These are phyloP conservation scores for Fusarium sp. DNA, from an alignment of 2,329 filamentous ascomycete genomes.

Conservation along the genomic window DNA sequence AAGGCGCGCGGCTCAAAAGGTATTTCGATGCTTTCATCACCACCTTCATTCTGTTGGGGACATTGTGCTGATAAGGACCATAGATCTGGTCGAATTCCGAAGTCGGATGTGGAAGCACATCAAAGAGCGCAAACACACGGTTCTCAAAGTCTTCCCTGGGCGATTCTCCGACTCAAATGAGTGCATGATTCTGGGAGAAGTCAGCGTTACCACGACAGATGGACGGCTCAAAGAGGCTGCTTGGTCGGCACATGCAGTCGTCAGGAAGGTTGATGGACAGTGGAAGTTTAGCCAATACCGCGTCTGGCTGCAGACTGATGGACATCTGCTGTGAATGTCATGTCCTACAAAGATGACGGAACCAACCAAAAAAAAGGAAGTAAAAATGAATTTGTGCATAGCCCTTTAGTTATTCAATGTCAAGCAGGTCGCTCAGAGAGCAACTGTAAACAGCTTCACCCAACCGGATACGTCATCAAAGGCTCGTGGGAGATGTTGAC, in stretches of 20 bases:
- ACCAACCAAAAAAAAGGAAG: background rate
- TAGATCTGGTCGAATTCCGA: conserved; percentile 55
- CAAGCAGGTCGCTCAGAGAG: background rate
- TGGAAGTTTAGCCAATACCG: conserved; percentile 49
- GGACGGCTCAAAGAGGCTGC: conserved; percentile 40
- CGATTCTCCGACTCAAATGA: conserved; percentile 43
- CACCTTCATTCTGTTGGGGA: background rate
- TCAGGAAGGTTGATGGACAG: conserved; percentile 43
- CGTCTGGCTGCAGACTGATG: conserved; percentile 46
- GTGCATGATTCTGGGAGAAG: conserved; percentile 48
- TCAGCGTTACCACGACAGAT: conserved; percentile 42
- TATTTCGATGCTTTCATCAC: conserved; percentile 19
- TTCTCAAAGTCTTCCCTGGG: conserved; percentile 55
- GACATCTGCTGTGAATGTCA: conserved; percentile 18
- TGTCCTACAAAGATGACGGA: background rate
- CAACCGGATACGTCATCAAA: conserved; percentile 32
- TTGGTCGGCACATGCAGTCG: conserved; percentile 47
- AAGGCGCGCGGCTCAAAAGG: conserved; percentile 50
- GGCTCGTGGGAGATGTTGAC: conserved; percentile 16
- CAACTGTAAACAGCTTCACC: background rate
- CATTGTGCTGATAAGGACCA: background rate
- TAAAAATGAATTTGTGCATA: conserved; percentile 22
- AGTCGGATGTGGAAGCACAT: conserved; percentile 56
- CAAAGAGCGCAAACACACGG: conserved; percentile 52
- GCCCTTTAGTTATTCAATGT: conserved; percentile 12